These are phyloP conservation scores for Taphrina wiesneri DNA, from an alignment of 1,139 yeast species.

Conservation along the genomic window DNA sequence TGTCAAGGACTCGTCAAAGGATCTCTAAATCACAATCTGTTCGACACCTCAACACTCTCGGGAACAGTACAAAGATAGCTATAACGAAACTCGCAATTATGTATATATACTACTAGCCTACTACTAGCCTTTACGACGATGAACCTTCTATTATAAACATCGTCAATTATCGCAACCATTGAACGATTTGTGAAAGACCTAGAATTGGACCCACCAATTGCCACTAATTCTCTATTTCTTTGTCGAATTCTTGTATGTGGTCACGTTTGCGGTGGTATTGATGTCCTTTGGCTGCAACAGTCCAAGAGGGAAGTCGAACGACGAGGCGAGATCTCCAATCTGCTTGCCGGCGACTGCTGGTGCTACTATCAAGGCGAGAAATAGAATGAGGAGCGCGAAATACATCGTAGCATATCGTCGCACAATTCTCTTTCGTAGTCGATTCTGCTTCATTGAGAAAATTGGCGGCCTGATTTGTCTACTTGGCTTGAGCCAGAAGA, in stretches of 20 bases:
- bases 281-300: slow-evolving; percentile 29
- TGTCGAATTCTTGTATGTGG: slow-evolving; percentile 25
- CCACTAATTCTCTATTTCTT: background rate
- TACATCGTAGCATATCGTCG: slow-evolving; percentile 87
- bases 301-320: slow-evolving; percentile 16
- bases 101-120: too few species aligned
- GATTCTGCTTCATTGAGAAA: slow-evolving; percentile 93
- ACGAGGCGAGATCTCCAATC: background rate
- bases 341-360: slow-evolving; percentile 70
- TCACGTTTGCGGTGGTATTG: slow-evolving; percentile 29
- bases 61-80: background rate
- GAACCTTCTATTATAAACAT: background rate
- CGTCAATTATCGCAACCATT: background rate
- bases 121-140: background rate
- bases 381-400: slow-evolving; percentile 66
- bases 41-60: background rate
- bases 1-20: slow-evolving; percentile 16
- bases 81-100: slow-evolving; percentile 2
- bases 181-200: background rate
- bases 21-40: background rate
- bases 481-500: slow-evolving; percentile 98
- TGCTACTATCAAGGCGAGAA: slow-evolving; percentile 77
- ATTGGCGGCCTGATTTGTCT: slow-evolving; percentile 99
- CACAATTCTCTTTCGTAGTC: slow-evolving; percentile 98
- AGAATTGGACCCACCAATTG: background rate